Evolutionary conservation across 1,284 basidiomycete species (phyloP), one percentile per base, ranked within the genome.

Genomic region (Malassezia nana): DNA sequence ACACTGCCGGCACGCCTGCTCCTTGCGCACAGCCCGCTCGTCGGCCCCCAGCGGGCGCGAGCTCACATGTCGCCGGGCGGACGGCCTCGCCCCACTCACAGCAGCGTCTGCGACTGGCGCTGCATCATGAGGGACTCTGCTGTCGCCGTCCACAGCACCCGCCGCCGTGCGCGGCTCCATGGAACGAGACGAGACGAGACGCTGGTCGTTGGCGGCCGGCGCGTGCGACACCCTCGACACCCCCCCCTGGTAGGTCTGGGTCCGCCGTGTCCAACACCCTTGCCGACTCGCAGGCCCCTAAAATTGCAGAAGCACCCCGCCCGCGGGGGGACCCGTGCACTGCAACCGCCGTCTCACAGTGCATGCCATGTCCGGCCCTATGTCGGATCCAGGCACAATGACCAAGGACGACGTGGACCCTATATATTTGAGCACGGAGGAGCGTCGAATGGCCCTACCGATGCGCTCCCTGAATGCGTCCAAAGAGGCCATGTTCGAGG

Each of bases 401-500:
- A 6, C 24, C 7, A 24, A 42, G 40, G n/a, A 42, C 40, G 40
- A 26, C 16, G 40, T 12, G 24, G 25, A n/a, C 6, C 12, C 13
- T 29, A n/a, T 20, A 25, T 42, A 22, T 28, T n/a, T 15, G 13
- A 12, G 26, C 26, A 3, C 43, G 4, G 43, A 45, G 4, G 30
- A 30, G 20, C 43, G 43, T 5, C 26, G 30, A 7, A 29, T 45
- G 15, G 50, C 62, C 8, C 52, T 60, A 1, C 58, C 52, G 12
- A 44, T 71, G 28, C 66, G 64, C n/a, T 74, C 66, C 2, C 65
- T 64, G 16, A 50, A 57, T 12, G 56, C 69, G 1, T 69, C 67
- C 3, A 64, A 75, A 43, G 75, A 76, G 57, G 68, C 69, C 2
- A 61, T 70, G 26, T 76, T 67, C 60, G 75, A 76, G 25, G 60